A percentile compares a stretch with the other conserved stretches of the same genome.
Conservation (phyloP, 2,329 filamentous ascomycete species). For the Aspergillus fischeri region DNA sequence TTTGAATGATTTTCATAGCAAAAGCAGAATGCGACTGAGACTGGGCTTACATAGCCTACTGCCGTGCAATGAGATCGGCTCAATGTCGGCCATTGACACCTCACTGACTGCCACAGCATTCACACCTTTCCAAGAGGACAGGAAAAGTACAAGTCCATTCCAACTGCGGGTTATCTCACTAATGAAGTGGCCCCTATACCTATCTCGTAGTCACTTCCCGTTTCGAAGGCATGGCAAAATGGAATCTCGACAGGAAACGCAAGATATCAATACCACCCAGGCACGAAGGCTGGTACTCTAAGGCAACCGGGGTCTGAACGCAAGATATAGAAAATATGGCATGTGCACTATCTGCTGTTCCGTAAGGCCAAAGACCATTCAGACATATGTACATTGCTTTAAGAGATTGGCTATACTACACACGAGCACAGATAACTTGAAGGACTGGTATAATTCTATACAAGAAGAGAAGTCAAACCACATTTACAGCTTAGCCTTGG, state of each 20-base stretch:
- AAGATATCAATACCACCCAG: no score
- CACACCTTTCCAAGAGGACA: no score
- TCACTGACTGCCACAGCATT: no score
- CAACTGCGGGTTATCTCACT: no score
- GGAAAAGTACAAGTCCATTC: no score
- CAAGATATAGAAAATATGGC: background rate
- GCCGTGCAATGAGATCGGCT: no score
- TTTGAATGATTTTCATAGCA: no score
- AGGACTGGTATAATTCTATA: conserved; percentile 1
- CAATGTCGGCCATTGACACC: no score
- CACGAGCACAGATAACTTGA: background rate
- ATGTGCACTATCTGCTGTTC: background rate
- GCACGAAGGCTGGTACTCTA: background rate
- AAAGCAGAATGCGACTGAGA: no score
- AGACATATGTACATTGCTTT: conserved; percentile 3
- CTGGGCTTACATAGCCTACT: no score
- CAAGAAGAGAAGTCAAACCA: conserved; percentile 1
- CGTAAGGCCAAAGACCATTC: background rate
- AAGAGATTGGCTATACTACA: background rate
- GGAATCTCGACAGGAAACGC: background rate
- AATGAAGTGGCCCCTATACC: no score
- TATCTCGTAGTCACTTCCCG: no score
- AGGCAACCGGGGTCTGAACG: background rate
- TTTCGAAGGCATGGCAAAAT: background rate
- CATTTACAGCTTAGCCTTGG: conserved; percentile 38